A percentile compares a stretch with the other conserved stretches of the same genome.
These are phyloP conservation scores for Epichloe typhina DNA, from an alignment of 2,329 filamentous ascomycete genomes.

Conservation along the genomic window DNA sequence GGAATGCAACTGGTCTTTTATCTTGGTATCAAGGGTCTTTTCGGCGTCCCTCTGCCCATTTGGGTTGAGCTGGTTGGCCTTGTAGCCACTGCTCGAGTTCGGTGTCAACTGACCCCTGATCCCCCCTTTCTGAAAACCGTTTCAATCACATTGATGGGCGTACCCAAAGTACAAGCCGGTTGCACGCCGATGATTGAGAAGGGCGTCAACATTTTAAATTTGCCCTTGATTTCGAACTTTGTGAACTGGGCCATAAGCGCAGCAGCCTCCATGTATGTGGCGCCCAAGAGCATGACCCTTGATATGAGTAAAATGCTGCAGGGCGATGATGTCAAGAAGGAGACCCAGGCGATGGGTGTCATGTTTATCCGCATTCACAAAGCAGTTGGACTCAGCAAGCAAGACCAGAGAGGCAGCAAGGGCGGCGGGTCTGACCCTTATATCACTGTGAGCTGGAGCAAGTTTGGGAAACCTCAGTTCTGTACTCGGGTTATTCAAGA, in stretches of 20 bases:
- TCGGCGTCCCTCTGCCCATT: slow-evolving; percentile 77
- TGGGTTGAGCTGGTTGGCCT: slow-evolving; percentile 83
- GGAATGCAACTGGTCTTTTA: slow-evolving; percentile 96
- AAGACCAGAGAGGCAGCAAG: slow-evolving; percentile 68
- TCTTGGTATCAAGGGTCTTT: slow-evolving; percentile 75
- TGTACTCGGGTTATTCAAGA: slow-evolving; percentile 94
- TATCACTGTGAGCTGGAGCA: slow-evolving; percentile 87
- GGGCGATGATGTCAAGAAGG: slow-evolving; percentile 86
- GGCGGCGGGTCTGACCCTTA: slow-evolving; percentile 90
- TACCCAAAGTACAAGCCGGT: slow-evolving; percentile 78
- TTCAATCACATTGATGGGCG: slow-evolving; percentile 87
- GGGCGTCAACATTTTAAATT: slow-evolving; percentile 80
- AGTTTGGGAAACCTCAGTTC: slow-evolving; percentile 96
- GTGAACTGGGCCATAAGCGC: slow-evolving; percentile 90
- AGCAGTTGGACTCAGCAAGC: slow-evolving; percentile 78
- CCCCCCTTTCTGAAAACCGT: slow-evolving; percentile 91
- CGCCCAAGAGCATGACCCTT: slow-evolving; percentile 85
- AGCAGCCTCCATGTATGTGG: slow-evolving; percentile 81
- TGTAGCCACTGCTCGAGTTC: slow-evolving; percentile 75
- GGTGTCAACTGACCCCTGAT: slow-evolving; percentile 76
- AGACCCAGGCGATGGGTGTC: slow-evolving; percentile 73
- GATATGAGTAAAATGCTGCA: slow-evolving; percentile 84
- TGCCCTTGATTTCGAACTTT: slow-evolving; percentile 89
- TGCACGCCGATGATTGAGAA: slow-evolving; percentile 88
- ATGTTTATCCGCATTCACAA: slow-evolving; percentile 87